Evolutionary conservation across 495 filamentous ascomycete species (phyloP).

Genomic region (Cercophora sp.): DNA sequence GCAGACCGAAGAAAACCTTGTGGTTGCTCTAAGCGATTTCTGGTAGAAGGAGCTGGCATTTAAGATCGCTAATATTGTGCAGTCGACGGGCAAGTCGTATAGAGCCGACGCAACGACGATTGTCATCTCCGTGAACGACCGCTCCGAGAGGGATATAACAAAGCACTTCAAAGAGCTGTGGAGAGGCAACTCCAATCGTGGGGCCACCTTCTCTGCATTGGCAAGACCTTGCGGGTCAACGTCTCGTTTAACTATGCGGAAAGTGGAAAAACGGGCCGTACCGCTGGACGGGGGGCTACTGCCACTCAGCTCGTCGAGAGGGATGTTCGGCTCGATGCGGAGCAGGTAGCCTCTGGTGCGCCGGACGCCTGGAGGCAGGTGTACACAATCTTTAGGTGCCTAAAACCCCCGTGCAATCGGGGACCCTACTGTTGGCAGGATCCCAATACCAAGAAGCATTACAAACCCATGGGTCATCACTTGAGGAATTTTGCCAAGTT

Average conservation of each 20-base stretch:
- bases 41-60: slow-evolving; percentile 12
- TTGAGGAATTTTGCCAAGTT: no score
- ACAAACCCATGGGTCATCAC: no score
- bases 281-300: slow-evolving; percentile 11
- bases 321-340: no score
- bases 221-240: slow-evolving; percentile 9
- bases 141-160: slow-evolving; percentile 12
- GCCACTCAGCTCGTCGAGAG: no score
- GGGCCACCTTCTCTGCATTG: slow-evolving; percentile 14
- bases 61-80: slow-evolving; percentile 10
- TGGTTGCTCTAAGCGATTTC: slow-evolving; percentile 12
- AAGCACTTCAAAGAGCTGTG: slow-evolving; percentile 9
- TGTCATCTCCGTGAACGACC: slow-evolving; percentile 6
- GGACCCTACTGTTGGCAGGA: no score
- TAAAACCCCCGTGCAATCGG: no score
- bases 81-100: slow-evolving; percentile 9
- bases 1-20: slow-evolving; percentile 12
- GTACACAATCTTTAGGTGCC: no score
- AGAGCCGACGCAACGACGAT: slow-evolving; percentile 2
- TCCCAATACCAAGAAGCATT: no score
- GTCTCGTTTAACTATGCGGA: slow-evolving; percentile 10
- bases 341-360: no score
- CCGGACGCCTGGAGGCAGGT: no score
- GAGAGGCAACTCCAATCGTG: slow-evolving; percentile 7
- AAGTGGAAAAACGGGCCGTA: slow-evolving; percentile 6